A percentile compares a stretch with the other conserved stretches of the same genome.
These are phyloP conservation scores for Albugo candida DNA, from an alignment of 352 stramenopile genomes.

Conservation along the genomic window DNA sequence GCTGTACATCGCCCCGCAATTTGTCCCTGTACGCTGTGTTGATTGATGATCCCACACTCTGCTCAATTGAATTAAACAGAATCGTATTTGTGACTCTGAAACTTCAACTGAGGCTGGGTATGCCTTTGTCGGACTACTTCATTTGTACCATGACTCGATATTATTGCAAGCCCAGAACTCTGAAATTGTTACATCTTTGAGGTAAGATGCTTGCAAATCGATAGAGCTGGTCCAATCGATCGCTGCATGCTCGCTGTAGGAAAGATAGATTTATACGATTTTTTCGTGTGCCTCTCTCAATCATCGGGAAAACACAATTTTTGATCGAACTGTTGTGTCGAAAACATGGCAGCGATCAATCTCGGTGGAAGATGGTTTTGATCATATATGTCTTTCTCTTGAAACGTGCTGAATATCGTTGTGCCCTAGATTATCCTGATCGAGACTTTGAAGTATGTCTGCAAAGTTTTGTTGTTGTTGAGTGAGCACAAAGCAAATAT, in stretches of 20 bases:
- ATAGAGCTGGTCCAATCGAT: not conserved
- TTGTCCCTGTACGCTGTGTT: conserved; percentile 30
- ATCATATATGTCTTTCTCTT: not conserved
- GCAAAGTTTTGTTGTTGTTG: conserved; percentile 39
- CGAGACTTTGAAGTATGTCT: conserved; percentile 48
- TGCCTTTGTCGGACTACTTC: conserved; percentile 48
- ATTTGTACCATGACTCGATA: conserved; percentile 70
- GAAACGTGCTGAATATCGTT: not conserved
- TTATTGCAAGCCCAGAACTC: conserved; percentile 10
- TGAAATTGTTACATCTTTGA: not conserved
- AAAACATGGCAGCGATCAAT: conserved; percentile 40
- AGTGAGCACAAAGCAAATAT: conserved; percentile 28
- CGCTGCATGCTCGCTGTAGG: not conserved
- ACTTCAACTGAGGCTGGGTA: conserved; percentile 58
- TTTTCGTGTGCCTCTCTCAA: conserved; percentile 44
- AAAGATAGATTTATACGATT: conserved; percentile 25
- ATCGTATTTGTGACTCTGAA: conserved; percentile 25
- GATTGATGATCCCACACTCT: not conserved
- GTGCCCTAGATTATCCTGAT: conserved; percentile 56
- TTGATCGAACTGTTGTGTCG: conserved; percentile 51
- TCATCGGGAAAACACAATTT: conserved; percentile 67
- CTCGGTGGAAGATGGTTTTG: conserved; percentile 45
- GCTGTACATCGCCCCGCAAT: conserved; percentile 54
- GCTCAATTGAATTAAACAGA: not conserved
- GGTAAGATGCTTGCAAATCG: not conserved